Conservation (phyloP, 352 stramenopile genomes). For the Pythium grandisporangium region DNA sequence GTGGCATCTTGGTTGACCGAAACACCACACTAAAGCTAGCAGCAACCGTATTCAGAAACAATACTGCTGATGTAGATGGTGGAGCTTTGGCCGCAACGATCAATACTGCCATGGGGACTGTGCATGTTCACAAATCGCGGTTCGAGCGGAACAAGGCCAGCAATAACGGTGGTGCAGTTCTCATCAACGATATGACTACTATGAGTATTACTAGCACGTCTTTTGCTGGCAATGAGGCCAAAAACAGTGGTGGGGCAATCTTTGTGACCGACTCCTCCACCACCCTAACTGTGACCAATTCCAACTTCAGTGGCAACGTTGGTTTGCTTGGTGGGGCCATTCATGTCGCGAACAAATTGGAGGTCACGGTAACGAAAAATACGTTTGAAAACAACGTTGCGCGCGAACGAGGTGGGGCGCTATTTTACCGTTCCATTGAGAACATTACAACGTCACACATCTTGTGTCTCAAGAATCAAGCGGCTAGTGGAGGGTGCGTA, state of each 20-base stretch:
- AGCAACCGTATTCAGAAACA: constrained; percentile 22
- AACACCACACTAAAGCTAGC: constrained; percentile 12
- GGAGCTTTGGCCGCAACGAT: constrained; percentile 23
- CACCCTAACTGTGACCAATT: constrained; percentile 5
- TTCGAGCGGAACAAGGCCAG: constrained; percentile 33
- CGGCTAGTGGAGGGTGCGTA: constrained; percentile 45
- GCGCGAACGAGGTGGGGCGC: constrained; percentile 24
- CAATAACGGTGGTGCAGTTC: constrained; percentile 18
- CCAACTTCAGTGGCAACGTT: constrained; percentile 18
- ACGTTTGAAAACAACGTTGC: constrained; percentile 27
- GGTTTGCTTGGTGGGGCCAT: constrained; percentile 27
- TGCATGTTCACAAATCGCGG: not conserved
- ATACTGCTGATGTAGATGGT: constrained; percentile 32
- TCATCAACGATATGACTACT: not conserved
- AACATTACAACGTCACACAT: constrained; percentile 15
- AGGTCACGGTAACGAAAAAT: constrained; percentile 7
- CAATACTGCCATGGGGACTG: constrained; percentile 1
- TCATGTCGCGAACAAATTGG: constrained; percentile 14
- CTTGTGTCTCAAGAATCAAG: constrained; percentile 24
- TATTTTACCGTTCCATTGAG: constrained; percentile 28
- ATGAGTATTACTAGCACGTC: constrained; percentile 5
- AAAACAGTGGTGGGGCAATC: constrained; percentile 19
- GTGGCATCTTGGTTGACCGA: constrained; percentile 31
- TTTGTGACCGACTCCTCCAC: constrained; percentile 20
- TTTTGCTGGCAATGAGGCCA: constrained; percentile 18